These are phyloP conservation scores for Rosellinia necatrix DNA, from an alignment of 2,329 filamentous ascomycete species.

Conservation along the genomic window DNA sequence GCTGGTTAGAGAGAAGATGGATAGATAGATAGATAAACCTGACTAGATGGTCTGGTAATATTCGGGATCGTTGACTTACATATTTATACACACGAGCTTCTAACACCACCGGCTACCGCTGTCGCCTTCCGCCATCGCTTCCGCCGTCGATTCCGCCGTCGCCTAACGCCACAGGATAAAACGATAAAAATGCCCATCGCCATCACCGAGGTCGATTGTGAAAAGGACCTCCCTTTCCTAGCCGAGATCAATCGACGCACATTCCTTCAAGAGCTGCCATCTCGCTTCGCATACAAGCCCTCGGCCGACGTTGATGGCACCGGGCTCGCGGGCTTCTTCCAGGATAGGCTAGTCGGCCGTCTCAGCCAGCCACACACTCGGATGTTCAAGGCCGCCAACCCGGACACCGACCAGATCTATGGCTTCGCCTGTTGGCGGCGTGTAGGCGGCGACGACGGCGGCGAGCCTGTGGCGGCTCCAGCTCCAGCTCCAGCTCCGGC, in stretches of 20 bases:
- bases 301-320: slow-evolving; percentile 7
- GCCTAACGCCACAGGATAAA: background rate
- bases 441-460: background rate
- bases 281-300: slow-evolving; percentile 13
- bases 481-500: background rate
- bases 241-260: slow-evolving; percentile 20
- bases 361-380: slow-evolving; percentile 10
- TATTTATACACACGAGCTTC: background rate
- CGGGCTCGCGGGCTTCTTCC: slow-evolving; percentile 18
- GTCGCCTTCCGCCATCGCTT: too few species aligned
- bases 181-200: background rate
- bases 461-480: background rate
- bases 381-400: slow-evolving; percentile 19
- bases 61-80: too few species aligned
- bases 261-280: slow-evolving; percentile 15
- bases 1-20: too few species aligned
- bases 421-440: slow-evolving; percentile 18
- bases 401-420: slow-evolving; percentile 8
- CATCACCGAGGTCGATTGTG: background rate
- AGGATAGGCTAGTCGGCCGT: slow-evolving; percentile 10
- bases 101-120: too few species aligned
- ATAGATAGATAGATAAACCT: background rate
- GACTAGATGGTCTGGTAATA: background rate
- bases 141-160: too few species aligned
- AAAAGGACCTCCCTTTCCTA: slow-evolving; percentile 10